Evolutionary conservation across 106 monocot species (phyloP).

Genomic region (Triglochin maritima): DNA sequence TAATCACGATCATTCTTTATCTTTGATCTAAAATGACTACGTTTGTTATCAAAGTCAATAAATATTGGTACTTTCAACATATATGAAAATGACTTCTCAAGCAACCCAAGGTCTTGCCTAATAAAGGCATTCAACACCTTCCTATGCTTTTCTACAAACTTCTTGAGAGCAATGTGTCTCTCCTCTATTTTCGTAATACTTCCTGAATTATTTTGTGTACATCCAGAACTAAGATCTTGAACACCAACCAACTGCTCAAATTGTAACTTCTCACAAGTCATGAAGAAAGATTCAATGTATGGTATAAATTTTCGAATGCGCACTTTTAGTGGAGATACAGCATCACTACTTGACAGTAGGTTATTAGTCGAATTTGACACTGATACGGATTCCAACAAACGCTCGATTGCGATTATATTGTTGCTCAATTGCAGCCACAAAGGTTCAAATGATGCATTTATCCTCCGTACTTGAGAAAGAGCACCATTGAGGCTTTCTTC

Average conservation of each 20-base stretch:
- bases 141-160: conserved; percentile 54
- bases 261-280: conserved; percentile 52
- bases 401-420: conserved; percentile 82
- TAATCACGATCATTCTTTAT: conserved; percentile 66
- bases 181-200: not conserved
- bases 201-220: not conserved
- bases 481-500: conserved; percentile 50
- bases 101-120: conserved; percentile 57
- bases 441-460: conserved; percentile 69
- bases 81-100: conserved; percentile 68
- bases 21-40: conserved; percentile 57
- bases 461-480: conserved; percentile 58
- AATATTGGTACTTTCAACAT: conserved; percentile 68
- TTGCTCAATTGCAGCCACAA: conserved; percentile 90
- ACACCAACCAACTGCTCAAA: not conserved
- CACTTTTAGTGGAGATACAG: conserved; percentile 39
- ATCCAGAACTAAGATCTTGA: not conserved
- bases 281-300: conserved; percentile 68
- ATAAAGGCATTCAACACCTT: conserved; percentile 62
- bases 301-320: conserved; percentile 51
- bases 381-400: conserved; percentile 46
- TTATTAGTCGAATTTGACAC: too few species aligned
- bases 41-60: conserved; percentile 81
- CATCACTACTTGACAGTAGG: too few species aligned
- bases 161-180: conserved; percentile 32